phyloP scores from a whole-genome alignment of 306 rosid genomes.

The Ceratonia siliqua region DNA sequence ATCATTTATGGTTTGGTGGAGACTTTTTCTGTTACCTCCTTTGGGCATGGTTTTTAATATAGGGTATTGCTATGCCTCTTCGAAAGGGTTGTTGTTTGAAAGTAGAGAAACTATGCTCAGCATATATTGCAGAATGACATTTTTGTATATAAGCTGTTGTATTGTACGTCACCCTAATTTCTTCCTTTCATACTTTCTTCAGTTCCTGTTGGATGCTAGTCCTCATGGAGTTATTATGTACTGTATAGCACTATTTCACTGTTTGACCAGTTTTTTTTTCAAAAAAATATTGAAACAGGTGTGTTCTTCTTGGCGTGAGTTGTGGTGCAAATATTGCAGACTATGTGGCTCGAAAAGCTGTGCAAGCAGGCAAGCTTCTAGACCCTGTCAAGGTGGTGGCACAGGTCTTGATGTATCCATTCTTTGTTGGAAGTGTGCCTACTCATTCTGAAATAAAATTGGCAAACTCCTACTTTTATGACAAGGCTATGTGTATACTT shows the following conservation, averaged over 20 bases:
- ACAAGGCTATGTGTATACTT: slow-evolving; percentile 87
- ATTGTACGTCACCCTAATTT: slow-evolving; percentile 10
- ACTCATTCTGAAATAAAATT: slow-evolving; percentile 88
- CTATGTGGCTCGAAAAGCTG: slow-evolving; percentile 82
- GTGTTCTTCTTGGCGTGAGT: slow-evolving; percentile 93
- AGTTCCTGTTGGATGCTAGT: slow-evolving; percentile 14
- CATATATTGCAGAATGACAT: slow-evolving; percentile 23
- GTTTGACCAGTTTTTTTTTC: slow-evolving; percentile 32
- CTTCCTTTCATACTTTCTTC: slow-evolving; percentile 10
- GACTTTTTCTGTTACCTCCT: neutral
- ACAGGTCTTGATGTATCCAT: slow-evolving; percentile 85
- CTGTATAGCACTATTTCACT: neutral
- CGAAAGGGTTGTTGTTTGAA: neutral
- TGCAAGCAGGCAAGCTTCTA: slow-evolving; percentile 77
- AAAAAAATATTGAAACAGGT: slow-evolving; percentile 54
- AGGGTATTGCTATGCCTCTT: slow-evolving; percentile 15
- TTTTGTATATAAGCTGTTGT: slow-evolving; percentile 12
- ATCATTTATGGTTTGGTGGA: slow-evolving; percentile 1
- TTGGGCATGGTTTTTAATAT: neutral
- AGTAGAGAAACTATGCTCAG: slow-evolving; percentile 3
- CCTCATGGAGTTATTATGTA: neutral
- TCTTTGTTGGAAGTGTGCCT: slow-evolving; percentile 81
- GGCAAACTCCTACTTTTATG: slow-evolving; percentile 92
- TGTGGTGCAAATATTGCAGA: slow-evolving; percentile 97
- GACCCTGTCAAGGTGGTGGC: slow-evolving; percentile 95